phyloP scores from a whole-genome alignment of 1,284 basidiomycete species.

The Polyporus tsugae region DNA sequence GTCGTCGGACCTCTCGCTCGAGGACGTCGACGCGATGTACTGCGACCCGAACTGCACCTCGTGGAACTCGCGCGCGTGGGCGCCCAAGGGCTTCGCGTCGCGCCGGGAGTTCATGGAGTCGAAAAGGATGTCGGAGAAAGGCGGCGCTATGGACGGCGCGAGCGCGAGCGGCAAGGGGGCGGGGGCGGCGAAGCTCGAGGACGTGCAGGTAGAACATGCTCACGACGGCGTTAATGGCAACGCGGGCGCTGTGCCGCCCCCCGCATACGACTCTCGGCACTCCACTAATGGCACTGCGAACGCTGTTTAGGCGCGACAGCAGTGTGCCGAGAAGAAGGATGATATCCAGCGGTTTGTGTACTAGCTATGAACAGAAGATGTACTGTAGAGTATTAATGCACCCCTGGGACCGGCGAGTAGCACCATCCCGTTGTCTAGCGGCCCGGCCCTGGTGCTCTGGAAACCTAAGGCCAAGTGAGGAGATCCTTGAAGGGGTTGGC shows the following conservation, averaged over 20 bases:
- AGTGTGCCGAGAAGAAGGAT: neutral
- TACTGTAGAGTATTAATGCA: no score
- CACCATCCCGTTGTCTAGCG: no score
- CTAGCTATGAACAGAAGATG: no score
- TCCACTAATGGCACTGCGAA: neutral
- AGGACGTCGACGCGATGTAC: slow-evolving; percentile 82
- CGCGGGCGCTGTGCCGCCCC: neutral
- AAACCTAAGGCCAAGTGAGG: no score
- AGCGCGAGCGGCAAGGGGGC: neutral
- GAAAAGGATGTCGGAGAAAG: slow-evolving; percentile 41
- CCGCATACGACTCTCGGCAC: neutral
- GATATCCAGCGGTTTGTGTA: neutral
- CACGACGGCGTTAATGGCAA: neutral
- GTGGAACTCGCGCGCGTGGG: slow-evolving; percentile 69
- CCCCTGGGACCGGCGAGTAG: no score
- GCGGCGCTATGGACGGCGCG: neutral
- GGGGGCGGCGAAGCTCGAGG: slow-evolving; percentile 1
- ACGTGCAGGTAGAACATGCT: neutral
- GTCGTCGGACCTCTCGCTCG: slow-evolving; percentile 72
- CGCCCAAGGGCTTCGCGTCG: slow-evolving; percentile 56
- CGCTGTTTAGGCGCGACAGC: neutral
- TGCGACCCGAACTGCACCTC: slow-evolving; percentile 72
- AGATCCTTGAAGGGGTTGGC: no score
- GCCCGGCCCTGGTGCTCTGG: no score
- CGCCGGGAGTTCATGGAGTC: slow-evolving; percentile 52